These are phyloP conservation scores for Streptanthus diversifolius DNA, from an alignment of 345 rosid species.

Conservation along the genomic window DNA sequence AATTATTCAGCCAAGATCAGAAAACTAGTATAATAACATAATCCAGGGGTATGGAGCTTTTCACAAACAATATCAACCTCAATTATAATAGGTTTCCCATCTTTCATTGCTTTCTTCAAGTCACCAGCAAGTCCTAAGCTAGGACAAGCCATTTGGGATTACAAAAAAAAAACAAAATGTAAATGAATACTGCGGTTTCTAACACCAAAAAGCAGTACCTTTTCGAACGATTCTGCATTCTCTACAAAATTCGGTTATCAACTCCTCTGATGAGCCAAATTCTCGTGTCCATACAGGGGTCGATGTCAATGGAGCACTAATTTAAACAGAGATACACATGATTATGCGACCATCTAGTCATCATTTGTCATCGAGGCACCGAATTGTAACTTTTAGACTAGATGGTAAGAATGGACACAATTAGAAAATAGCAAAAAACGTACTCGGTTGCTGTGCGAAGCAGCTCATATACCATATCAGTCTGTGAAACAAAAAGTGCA, in stretches of 20 bases:
- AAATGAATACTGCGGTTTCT: background rate
- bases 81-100: conserved; percentile 95
- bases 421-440: conserved; percentile 18
- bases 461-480: conserved; percentile 87
- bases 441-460: conserved; percentile 92
- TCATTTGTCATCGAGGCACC: too few species aligned
- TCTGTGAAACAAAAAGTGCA: conserved; percentile 44
- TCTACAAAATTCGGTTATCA: conserved; percentile 88
- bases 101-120: conserved; percentile 99
- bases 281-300: conserved; percentile 94
- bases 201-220: conserved; percentile 47
- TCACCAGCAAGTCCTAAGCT: conserved; percentile 92
- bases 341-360: background rate
- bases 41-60: background rate
- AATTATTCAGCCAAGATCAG: conserved; percentile 13
- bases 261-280: conserved; percentile 78
- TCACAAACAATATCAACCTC: conserved; percentile 48
- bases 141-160: conserved; percentile 9
- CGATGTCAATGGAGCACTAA: conserved; percentile 88
- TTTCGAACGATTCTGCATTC: conserved; percentile 97
- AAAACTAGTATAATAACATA: background rate
- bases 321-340: background rate
- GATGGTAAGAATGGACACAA: background rate
- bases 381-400: too few species aligned
- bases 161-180: background rate